These are phyloP conservation scores for Calocera viscosa DNA, from an alignment of 768 basidiomycete genomes.

Conservation along the genomic window DNA sequence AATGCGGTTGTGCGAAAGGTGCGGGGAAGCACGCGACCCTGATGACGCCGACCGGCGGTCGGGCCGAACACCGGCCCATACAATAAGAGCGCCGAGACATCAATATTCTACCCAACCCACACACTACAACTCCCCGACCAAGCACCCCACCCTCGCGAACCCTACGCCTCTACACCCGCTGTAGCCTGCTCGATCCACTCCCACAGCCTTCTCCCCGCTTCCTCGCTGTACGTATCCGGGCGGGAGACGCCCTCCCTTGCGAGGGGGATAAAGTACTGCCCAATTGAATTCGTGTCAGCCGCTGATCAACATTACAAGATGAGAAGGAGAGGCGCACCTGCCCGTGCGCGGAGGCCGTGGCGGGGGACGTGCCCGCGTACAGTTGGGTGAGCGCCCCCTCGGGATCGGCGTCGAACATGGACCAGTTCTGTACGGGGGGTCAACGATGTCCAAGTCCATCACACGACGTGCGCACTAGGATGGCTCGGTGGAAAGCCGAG, in stretches of 20 bases:
- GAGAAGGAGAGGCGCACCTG: constrained; percentile 3
- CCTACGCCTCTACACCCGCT: neutral
- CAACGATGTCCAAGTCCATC: neutral
- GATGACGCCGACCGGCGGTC: too few species aligned
- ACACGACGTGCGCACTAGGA: neutral
- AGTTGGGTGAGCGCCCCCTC: constrained; percentile 17
- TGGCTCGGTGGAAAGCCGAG: neutral
- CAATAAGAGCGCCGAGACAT: too few species aligned
- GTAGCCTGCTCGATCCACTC: neutral
- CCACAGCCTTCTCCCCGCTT: neutral
- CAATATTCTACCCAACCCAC: too few species aligned
- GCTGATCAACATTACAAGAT: neutral
- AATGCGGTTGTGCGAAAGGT: too few species aligned
- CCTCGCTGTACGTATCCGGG: neutral
- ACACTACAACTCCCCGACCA: neutral
- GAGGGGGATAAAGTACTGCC: neutral
- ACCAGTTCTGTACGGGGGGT: neutral
- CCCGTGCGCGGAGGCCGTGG: constrained; percentile 11
- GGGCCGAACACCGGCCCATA: too few species aligned
- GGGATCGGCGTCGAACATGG: neutral
- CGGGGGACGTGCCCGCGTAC: constrained; percentile 15
- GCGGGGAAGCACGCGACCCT: too few species aligned
- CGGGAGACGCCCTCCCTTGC: neutral
- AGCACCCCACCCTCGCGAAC: neutral
- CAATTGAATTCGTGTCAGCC: neutral